These are phyloP conservation scores for Myxozyma nipponensis DNA, from an alignment of 805 yeast species.

Conservation along the genomic window DNA sequence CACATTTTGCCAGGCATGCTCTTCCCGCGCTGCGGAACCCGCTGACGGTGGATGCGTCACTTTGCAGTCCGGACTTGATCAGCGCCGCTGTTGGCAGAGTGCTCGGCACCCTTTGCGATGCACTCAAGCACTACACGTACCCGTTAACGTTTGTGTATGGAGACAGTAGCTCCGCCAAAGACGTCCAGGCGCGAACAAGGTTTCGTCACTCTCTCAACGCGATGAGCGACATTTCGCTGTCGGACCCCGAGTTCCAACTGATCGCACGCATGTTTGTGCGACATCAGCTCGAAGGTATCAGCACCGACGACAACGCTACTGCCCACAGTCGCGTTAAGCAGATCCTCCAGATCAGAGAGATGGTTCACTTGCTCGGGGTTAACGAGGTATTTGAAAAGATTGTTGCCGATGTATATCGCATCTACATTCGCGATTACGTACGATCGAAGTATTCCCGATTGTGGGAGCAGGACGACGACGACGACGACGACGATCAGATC, in stretches of 20 bases:
- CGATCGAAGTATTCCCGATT: conserved; percentile 4
- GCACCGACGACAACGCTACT: not conserved
- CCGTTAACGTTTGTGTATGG: conserved; percentile 9
- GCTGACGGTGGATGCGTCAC: not conserved
- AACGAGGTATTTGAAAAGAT: conserved; percentile 10
- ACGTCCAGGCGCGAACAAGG: conserved; percentile 5
- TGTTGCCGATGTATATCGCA: conserved; percentile 16
- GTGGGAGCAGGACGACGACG: conserved; percentile 17
- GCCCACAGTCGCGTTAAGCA: not conserved
- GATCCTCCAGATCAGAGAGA: conserved; percentile 1
- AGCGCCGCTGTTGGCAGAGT: not conserved
- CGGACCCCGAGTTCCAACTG: conserved; percentile 17
- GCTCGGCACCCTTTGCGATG: conserved; percentile 16
- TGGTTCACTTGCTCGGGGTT: conserved; percentile 4
- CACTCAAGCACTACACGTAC: conserved; percentile 15
- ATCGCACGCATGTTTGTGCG: conserved; percentile 10
- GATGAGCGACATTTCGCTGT: conserved; percentile 16
- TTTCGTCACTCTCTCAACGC: conserved; percentile 17
- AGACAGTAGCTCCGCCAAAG: not conserved
- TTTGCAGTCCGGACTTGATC: not conserved
- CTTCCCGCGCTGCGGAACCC: conserved; percentile 16
- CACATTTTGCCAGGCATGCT: conserved; percentile 22
- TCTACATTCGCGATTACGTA: conserved; percentile 14
- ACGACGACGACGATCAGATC: not conserved
- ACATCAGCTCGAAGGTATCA: conserved; percentile 2